These are phyloP conservation scores for Verticillium tricorpus DNA, from an alignment of 2,329 filamentous ascomycete genomes.

Conservation along the genomic window DNA sequence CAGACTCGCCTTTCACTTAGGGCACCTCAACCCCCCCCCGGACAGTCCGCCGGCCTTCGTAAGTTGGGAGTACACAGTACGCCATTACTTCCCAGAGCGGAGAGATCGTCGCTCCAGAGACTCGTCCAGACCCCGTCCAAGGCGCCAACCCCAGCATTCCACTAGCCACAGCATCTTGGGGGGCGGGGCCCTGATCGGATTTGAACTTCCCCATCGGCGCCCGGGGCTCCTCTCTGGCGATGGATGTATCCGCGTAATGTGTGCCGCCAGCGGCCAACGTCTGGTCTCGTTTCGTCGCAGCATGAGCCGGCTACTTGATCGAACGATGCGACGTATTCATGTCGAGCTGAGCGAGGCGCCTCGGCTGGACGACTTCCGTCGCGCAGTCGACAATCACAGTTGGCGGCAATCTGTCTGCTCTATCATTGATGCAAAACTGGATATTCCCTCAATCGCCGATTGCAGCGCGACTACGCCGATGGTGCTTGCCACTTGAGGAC, in stretches of 20 bases:
- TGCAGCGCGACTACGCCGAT: neutral
- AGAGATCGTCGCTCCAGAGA: constrained; percentile 4
- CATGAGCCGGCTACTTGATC: neutral
- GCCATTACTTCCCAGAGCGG: neutral
- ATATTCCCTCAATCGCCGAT: neutral
- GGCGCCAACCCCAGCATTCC: neutral
- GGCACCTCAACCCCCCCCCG: neutral
- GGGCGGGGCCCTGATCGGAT: neutral
- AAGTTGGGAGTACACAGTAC: neutral
- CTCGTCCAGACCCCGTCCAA: constrained; percentile 1
- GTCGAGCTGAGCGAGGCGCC: neutral
- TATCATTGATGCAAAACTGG: neutral
- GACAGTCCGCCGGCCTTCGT: neutral
- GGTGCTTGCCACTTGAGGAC: neutral
- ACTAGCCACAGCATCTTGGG: neutral
- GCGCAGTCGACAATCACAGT: neutral
- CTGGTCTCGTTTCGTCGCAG: neutral
- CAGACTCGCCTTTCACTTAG: neutral
- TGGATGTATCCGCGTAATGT: neutral
- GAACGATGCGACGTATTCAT: neutral
- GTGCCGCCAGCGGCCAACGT: neutral
- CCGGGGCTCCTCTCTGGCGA: neutral
- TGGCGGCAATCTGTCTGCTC: neutral
- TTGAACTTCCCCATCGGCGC: neutral
- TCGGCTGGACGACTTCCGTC: neutral